Conservation (phyloP, 148 eudicot genomes). For the Salicornia ramosissima region DNA sequence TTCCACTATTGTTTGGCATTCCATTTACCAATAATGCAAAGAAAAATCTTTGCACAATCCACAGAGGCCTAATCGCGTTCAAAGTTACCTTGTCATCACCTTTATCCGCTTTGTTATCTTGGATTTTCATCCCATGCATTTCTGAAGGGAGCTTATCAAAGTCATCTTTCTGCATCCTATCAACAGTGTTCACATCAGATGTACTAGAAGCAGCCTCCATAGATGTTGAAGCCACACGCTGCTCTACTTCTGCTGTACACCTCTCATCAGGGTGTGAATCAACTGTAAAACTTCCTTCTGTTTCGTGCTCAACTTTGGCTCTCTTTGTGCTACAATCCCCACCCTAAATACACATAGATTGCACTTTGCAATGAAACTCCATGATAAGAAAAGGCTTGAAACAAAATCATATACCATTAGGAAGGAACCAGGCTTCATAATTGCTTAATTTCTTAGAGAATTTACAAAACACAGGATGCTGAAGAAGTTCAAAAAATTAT, state of each 20-base stretch:
- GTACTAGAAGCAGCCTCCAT: constrained; percentile 41
- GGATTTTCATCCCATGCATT: constrained; percentile 68
- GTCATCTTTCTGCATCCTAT: constrained; percentile 33
- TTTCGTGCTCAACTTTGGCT: constrained; percentile 49
- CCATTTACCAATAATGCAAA: constrained; percentile 7
- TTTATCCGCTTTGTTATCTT: constrained; percentile 44
- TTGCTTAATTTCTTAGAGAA: not conserved
- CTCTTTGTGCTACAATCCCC: constrained; percentile 59
- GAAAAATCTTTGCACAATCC: constrained; percentile 8
- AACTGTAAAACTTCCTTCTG: constrained; percentile 24
- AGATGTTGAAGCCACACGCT: constrained; percentile 32
- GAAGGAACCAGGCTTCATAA: constrained; percentile 6
- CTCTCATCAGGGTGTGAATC: constrained; percentile 34
- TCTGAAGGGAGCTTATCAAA: constrained; percentile 58
- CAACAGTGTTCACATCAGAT: constrained; percentile 30
- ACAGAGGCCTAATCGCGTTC: constrained; percentile 11
- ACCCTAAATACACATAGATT: constrained; percentile 37
- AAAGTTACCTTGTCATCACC: constrained; percentile 37
- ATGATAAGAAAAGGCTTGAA: constrained; percentile 20
- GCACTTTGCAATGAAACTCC: constrained; percentile 17
- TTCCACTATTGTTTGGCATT: not conserved
- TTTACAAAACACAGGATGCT: not conserved
- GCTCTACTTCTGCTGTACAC: constrained; percentile 31
- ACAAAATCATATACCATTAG: constrained; percentile 11
- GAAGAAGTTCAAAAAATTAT: constrained; percentile 2